Evolutionary conservation across 2,329 filamentous ascomycete genomes (phyloP).

Genomic region (Diaporthe sp.): DNA sequence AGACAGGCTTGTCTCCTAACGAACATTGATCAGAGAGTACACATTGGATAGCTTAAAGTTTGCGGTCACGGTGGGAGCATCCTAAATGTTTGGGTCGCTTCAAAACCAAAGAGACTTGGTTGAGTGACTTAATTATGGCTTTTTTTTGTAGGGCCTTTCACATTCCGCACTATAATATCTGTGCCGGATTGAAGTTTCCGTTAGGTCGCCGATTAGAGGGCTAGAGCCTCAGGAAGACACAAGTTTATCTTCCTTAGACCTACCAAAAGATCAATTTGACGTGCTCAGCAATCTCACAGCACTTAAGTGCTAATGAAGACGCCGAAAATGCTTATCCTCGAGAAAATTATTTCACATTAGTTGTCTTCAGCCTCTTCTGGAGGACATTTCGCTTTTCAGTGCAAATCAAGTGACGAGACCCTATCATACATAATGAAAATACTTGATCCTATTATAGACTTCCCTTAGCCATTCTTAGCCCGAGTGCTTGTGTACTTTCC

Average conservation of each 20-base stretch:
- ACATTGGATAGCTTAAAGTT: neutral
- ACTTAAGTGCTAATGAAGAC: neutral
- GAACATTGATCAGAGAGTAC: neutral
- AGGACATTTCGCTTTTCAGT: neutral
- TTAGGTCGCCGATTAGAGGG: neutral
- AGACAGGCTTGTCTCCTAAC: neutral
- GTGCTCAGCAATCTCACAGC: neutral
- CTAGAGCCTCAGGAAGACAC: neutral
- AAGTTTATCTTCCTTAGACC: neutral
- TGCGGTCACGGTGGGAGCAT: neutral
- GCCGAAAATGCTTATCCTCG: neutral
- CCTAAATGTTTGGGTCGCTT: neutral
- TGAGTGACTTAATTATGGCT: neutral
- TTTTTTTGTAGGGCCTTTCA: neutral
- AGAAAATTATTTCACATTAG: neutral
- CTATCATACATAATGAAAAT: neutral
- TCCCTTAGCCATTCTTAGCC: too few relatives aligned
- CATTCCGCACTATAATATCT: neutral
- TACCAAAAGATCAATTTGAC: too few relatives aligned
- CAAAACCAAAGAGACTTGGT: neutral
- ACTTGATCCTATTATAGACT: neutral
- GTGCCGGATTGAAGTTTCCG: neutral
- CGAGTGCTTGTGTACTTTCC: neutral
- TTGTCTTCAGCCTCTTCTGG: neutral
- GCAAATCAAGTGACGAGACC: neutral